A percentile compares a stretch with the other conserved stretches of the same genome.
These are phyloP conservation scores for Mycena capillaripes DNA, from an alignment of 768 basidiomycete genomes.

Conservation along the genomic window DNA sequence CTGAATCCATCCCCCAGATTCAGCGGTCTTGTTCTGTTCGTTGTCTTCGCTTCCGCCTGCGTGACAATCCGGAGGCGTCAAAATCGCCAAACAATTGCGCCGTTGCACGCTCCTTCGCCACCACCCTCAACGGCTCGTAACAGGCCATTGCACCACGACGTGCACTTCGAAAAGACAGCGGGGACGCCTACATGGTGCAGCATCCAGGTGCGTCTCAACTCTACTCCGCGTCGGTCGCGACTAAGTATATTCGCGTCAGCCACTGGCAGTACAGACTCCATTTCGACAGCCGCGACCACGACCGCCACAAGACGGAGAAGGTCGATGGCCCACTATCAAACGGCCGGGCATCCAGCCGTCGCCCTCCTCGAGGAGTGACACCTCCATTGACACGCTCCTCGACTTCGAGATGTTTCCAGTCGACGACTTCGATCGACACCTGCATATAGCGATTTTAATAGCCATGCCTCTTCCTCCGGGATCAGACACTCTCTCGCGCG, in stretches of 20 bases:
- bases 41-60: neutral
- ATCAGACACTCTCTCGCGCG: neutral
- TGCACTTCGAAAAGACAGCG: neutral
- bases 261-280: conserved; percentile 14
- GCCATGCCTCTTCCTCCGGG: conserved; percentile 20
- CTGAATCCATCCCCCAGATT: neutral
- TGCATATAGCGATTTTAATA: conserved; percentile 19
- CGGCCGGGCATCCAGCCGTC: neutral
- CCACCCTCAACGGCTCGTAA: neutral
- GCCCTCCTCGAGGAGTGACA: neutral
- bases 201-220: conserved; percentile 13
- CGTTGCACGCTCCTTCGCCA: neutral
- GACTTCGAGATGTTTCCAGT: neutral
- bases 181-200: neutral
- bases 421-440: conserved; percentile 11
- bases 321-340: conserved; percentile 7
- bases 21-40: neutral
- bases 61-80: neutral
- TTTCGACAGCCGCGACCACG: neutral
- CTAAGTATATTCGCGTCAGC: conserved; percentile 6
- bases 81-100: neutral
- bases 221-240: neutral
- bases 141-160: conserved; percentile 9
- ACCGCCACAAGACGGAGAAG: neutral
- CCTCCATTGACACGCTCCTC: conserved; percentile 3